Percentiles rank a stretch among this genome's conserved stretches.
Conservation (phyloP, 441 rosid species). For the Adansonia rubrostipa region DNA sequence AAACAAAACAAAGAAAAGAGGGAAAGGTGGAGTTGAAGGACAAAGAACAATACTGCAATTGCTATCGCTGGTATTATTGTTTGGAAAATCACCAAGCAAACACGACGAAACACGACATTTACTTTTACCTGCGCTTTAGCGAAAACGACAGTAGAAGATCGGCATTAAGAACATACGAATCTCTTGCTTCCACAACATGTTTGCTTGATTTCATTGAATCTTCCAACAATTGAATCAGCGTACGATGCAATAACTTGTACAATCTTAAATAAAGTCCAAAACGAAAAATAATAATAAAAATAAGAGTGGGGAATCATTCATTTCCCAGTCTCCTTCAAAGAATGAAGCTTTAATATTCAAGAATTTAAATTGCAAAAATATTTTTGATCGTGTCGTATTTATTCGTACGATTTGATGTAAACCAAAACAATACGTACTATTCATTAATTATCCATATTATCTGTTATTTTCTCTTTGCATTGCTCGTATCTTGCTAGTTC, state of each 20-base stretch:
- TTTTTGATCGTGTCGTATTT: too few relatives aligned
- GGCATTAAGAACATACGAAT: conserved; percentile 27
- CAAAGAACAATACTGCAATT: background rate
- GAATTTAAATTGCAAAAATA: too few relatives aligned
- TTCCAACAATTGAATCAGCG: conserved; percentile 7
- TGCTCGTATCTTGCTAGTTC: conserved; percentile 16
- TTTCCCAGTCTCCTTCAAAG: too few relatives aligned
- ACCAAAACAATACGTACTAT: background rate
- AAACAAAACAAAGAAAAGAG: too few relatives aligned
- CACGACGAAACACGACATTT: background rate
- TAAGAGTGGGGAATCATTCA: background rate
- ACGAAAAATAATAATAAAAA: too few relatives aligned
- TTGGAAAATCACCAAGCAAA: too few relatives aligned
- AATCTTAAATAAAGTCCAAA: too few relatives aligned
- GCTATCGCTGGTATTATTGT: too few relatives aligned
- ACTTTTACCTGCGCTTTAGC: conserved; percentile 24
- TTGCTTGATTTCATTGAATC: conserved; percentile 31
- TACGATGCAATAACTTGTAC: background rate
- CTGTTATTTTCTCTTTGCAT: background rate
- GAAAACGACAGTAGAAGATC: conserved; percentile 13
- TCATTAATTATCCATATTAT: background rate
- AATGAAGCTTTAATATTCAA: background rate
- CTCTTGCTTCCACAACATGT: conserved; percentile 36
- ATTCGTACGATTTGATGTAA: background rate
- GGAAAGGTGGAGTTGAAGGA: background rate